Evolutionary conservation across 2,329 filamentous ascomycete genomes (phyloP), one percentile per base, ranked within the genome.

Genomic region (Ramularia endophylla): DNA sequence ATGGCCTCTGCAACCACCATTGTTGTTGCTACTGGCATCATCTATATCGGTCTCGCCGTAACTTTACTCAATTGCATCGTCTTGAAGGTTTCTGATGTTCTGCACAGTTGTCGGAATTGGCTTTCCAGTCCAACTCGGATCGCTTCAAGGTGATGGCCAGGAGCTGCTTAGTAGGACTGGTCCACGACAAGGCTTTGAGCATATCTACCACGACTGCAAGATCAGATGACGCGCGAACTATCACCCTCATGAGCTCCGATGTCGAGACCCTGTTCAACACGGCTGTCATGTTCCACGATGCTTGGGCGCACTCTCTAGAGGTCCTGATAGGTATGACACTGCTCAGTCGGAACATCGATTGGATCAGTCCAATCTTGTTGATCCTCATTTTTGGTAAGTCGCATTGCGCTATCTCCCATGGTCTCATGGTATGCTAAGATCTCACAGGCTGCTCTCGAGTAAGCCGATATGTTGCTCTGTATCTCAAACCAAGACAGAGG

Each of bases 381-480:
- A n/a, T 36, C 8, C n/a, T 8, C 33, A 36, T 36, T 5, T 36
- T 17, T 36, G 33, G 33, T 19, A n/a, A 36, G 8, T 16, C 30
- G n/a, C 8, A 8, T 33, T 8, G 8, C 8, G 8, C n/a, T 33
- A 8, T 8, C 30, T n/a, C 15, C 8, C 8, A 33, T 33, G 8
- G n/a, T n/a, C n/a, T n/a, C n/a, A n/a, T n/a, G n/a, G n/a, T 20
- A 36, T 20, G 18, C 33, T 36, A 19, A 36, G 12, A 32, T 36
- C 33, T 7, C 8, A 36, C 8, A 8, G 33, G 33, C 8, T 36
- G 33, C 16, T 36, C 33, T n/a, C 13, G 16, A 20, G 33, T 36
- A 16, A 36, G 33, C 18, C 16, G 8, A n/a, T 36, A 36, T 19
- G 33, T 36, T 36, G 8, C 33, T 7, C 15, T 17, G 6, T 16